These are phyloP conservation scores for Talaromyces liani DNA, from an alignment of 495 filamentous ascomycete genomes.

Conservation along the genomic window DNA sequence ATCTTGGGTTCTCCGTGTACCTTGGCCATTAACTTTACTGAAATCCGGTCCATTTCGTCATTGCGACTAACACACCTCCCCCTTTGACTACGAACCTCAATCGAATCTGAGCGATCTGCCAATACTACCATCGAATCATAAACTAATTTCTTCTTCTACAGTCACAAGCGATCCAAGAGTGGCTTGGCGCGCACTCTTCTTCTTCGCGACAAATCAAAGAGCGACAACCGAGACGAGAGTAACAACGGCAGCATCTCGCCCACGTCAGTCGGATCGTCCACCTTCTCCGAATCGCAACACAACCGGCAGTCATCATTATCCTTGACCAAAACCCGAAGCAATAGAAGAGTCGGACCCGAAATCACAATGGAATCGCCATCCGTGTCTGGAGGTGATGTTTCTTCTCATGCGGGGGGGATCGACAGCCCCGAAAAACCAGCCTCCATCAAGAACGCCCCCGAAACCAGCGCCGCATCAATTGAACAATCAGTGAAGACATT, in stretches of 20 bases:
- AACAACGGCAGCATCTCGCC: constrained; percentile 17
- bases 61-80: background rate
- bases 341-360: constrained; percentile 22
- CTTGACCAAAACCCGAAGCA: constrained; percentile 24
- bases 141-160: constrained; percentile 23
- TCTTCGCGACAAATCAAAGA: constrained; percentile 41
- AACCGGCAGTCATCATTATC: constrained; percentile 10
- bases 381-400: constrained; percentile 22
- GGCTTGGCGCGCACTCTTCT: constrained; percentile 44
- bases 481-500: constrained; percentile 94
- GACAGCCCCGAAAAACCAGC: constrained; percentile 23
- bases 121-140: background rate
- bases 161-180: constrained; percentile 50
- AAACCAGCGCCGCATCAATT: constrained; percentile 49
- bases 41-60: background rate
- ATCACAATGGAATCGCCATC: constrained; percentile 14
- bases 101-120: background rate
- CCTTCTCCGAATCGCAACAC: constrained; percentile 17
- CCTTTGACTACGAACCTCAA: background rate
- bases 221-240: constrained; percentile 20
- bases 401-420: constrained; percentile 13
- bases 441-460: constrained; percentile 23
- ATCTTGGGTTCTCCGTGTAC: background rate
- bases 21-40: background rate
- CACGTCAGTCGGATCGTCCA: constrained; percentile 19